Conservation (phyloP, 495 filamentous ascomycete genomes). For the Lichina pygmaea region DNA sequence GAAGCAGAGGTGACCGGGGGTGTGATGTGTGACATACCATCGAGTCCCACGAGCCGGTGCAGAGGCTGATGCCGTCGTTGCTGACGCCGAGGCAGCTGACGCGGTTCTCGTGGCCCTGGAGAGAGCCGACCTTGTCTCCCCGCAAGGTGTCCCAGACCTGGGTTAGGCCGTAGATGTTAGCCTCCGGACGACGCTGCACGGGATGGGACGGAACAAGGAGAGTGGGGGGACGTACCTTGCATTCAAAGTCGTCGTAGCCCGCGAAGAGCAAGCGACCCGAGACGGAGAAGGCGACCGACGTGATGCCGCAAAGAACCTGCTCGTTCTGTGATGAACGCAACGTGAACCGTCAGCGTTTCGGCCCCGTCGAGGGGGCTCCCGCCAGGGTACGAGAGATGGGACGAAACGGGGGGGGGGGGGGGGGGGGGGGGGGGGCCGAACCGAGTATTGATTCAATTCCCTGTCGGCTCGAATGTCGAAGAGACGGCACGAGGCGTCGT, state of each 20-base stretch:
- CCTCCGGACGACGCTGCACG: neutral
- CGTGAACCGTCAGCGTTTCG: slow-evolving; percentile 2
- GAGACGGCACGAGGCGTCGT: slow-evolving; percentile 88
- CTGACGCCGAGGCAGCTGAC: slow-evolving; percentile 96
- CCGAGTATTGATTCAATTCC: slow-evolving; percentile 88
- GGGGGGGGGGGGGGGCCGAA: slow-evolving; percentile 19
- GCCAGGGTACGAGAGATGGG: neutral
- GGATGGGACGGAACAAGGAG: neutral
- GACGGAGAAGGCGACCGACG: slow-evolving; percentile 92
- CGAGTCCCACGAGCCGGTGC: slow-evolving; percentile 98
- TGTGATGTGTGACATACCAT: slow-evolving; percentile 34
- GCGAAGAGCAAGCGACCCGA: slow-evolving; percentile 89
- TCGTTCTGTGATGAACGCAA: slow-evolving; percentile 37
- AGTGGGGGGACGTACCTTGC: slow-evolving; percentile 45
- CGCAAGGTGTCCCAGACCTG: slow-evolving; percentile 96
- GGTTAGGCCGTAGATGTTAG: neutral
- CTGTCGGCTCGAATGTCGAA: slow-evolving; percentile 95
- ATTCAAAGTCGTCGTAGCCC: slow-evolving; percentile 97
- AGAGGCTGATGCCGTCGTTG: slow-evolving; percentile 96
- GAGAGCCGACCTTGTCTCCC: slow-evolving; percentile 84
- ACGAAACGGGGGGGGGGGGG: neutral
- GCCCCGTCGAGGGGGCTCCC: neutral
- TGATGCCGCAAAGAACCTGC: slow-evolving; percentile 92
- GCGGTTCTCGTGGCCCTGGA: slow-evolving; percentile 93
- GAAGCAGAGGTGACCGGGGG: neutral